Conservation (phyloP, 2,329 filamentous ascomycete genomes). For the Botrytis fragariae region DNA sequence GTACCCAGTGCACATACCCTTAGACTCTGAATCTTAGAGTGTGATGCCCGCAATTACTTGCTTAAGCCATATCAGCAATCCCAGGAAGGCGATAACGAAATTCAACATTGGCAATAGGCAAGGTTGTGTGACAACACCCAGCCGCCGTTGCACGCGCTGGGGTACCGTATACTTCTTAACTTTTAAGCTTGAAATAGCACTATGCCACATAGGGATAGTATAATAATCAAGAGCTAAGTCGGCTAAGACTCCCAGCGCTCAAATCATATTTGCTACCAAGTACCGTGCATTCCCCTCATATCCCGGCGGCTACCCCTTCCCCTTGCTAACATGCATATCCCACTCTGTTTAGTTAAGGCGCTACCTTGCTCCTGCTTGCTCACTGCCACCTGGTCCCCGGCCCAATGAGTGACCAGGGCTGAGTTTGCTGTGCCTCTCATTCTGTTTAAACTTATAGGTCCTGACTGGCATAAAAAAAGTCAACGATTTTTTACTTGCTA, state of each 20-base stretch:
- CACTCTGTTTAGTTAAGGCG: slow-evolving; percentile 18
- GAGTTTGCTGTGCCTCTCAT: slow-evolving; percentile 29
- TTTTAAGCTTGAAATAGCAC: slow-evolving; percentile 12
- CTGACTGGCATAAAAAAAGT: slow-evolving; percentile 22
- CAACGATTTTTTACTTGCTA: slow-evolving; percentile 19
- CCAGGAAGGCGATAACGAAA: neutral
- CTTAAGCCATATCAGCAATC: neutral
- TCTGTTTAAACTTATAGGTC: slow-evolving; percentile 29
- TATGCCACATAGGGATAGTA: neutral
- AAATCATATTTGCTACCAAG: slow-evolving; percentile 10
- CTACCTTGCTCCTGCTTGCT: slow-evolving; percentile 20
- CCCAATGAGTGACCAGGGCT: slow-evolving; percentile 26
- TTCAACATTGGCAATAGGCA: neutral
- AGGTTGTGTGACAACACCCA: slow-evolving; percentile 14
- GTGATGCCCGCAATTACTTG: neutral
- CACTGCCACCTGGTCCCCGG: slow-evolving; percentile 27
- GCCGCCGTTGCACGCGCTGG: slow-evolving; percentile 16
- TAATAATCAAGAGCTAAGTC: neutral
- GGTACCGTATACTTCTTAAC: neutral
- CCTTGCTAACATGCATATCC: slow-evolving; percentile 16
- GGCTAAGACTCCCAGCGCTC: slow-evolving; percentile 6
- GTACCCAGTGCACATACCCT: slow-evolving; percentile 8
- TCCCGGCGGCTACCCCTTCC: slow-evolving; percentile 19
- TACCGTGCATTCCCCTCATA: slow-evolving; percentile 14
- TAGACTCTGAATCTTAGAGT: neutral